Evolutionary conservation across 768 basidiomycete species (phyloP).

Genomic region (Polyporus arcularius): DNA sequence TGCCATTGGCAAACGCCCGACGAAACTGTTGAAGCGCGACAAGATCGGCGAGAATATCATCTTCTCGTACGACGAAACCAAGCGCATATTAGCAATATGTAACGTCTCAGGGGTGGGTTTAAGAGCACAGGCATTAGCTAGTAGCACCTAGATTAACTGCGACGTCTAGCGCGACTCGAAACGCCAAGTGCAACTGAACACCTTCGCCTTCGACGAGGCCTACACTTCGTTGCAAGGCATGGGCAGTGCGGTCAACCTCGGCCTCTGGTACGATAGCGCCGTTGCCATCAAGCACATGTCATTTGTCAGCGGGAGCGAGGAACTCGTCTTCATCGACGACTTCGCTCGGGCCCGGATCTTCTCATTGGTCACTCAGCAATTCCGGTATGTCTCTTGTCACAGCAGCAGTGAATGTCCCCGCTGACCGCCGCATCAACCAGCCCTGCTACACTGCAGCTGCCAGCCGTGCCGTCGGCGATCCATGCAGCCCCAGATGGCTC

Average conservation of each 20-base stretch:
- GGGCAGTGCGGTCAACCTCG: conserved; percentile 44
- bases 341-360: conserved; percentile 47
- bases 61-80: conserved; percentile 54
- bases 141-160: not conserved
- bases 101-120: conserved; percentile 38
- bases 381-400: conserved; percentile 39
- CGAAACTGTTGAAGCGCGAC: conserved; percentile 41
- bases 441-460: conserved; percentile 45
- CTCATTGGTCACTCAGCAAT: conserved; percentile 54
- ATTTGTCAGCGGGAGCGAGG: conserved; percentile 54
- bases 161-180: not conserved
- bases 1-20: conserved; percentile 28
- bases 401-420: not conserved
- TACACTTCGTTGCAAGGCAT: conserved; percentile 42
- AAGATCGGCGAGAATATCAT: conserved; percentile 49
- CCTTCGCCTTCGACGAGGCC: conserved; percentile 49
- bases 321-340: conserved; percentile 52
- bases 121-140: not conserved
- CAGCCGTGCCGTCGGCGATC: conserved; percentile 35
- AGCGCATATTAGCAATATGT: conserved; percentile 46
- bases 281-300: conserved; percentile 37
- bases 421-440: conserved; percentile 28
- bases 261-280: conserved; percentile 41
- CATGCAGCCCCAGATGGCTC: conserved; percentile 56
- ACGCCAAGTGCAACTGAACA: conserved; percentile 42